Percentiles rank a stretch among this genome's conserved stretches.
Evolutionary conservation across 169 alveolate species (phyloP).

Genomic region (Neospora caninum): DNA sequence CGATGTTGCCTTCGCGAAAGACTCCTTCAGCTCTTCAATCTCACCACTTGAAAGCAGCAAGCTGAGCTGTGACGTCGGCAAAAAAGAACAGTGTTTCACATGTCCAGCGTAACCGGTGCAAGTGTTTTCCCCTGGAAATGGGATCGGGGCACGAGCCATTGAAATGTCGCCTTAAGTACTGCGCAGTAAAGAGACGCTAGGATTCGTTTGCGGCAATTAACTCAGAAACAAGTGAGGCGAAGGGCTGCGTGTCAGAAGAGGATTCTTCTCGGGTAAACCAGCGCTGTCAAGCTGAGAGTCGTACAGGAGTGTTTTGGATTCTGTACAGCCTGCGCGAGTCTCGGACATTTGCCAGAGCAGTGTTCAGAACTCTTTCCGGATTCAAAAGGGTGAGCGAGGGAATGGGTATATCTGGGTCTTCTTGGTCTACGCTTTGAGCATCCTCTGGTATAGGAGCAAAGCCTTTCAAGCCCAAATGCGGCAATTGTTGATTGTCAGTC

Average conservation of each 20-base stretch:
- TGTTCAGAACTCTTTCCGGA: not conserved
- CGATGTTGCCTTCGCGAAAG: slow-evolving; percentile 3
- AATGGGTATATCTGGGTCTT: not conserved
- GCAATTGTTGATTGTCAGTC: not conserved
- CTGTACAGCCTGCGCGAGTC: not conserved
- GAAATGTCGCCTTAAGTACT: no score
- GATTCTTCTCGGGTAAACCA: no score
- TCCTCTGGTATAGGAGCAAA: not conserved
- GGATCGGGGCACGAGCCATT: not conserved
- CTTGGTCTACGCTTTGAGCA: not conserved
- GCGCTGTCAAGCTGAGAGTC: not conserved
- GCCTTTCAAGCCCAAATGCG: not conserved
- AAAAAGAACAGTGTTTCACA: not conserved
- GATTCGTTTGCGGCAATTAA: no score
- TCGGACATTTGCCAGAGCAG: not conserved
- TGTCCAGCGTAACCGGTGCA: not conserved
- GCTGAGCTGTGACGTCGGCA: not conserved
- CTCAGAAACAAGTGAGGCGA: no score
- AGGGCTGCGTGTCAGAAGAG: not conserved
- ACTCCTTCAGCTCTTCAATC: not conserved
- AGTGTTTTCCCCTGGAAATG: not conserved
- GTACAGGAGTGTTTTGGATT: slow-evolving; percentile 24
- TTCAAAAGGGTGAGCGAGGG: not conserved
- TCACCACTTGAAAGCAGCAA: not conserved
- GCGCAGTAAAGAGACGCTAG: not conserved